Percentiles rank a stretch among this genome's conserved stretches.
These are phyloP conservation scores for Boletus edulis DNA, from an alignment of 768 basidiomycete species.

Conservation along the genomic window DNA sequence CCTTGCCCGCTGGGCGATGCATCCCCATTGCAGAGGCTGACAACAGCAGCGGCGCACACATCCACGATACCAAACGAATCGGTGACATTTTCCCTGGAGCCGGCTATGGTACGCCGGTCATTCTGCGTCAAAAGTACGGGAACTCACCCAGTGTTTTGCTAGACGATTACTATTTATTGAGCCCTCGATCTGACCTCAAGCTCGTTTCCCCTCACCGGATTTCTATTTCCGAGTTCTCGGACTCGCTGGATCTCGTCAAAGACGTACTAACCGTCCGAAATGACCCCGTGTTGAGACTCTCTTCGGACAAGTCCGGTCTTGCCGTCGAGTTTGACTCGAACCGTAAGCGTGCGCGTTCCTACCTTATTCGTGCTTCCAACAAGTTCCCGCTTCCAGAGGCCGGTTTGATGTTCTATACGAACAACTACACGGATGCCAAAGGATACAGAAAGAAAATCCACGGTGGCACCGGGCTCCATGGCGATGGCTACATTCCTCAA, in stretches of 20 bases:
- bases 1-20: slow-evolving; percentile 53
- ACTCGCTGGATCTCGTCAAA: slow-evolving; percentile 41
- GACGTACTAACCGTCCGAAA: slow-evolving; percentile 29
- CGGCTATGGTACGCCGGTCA: slow-evolving; percentile 52
- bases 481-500: slow-evolving; percentile 57
- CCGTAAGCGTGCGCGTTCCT: slow-evolving; percentile 43
- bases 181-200: slow-evolving; percentile 32
- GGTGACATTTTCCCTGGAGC: slow-evolving; percentile 53
- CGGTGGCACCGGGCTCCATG: slow-evolving; percentile 61
- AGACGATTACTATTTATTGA: slow-evolving; percentile 70
- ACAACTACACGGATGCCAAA: slow-evolving; percentile 46
- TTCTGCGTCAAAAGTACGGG: background rate
- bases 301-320: slow-evolving; percentile 56
- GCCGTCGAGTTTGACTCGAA: slow-evolving; percentile 64
- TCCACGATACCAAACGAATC: slow-evolving; percentile 49
- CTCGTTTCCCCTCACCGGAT: slow-evolving; percentile 48
- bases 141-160: background rate
- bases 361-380: background rate
- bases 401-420: slow-evolving; percentile 75
- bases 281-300: slow-evolving; percentile 51
- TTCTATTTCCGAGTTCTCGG: slow-evolving; percentile 39
- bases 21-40: slow-evolving; percentile 45
- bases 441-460: slow-evolving; percentile 70
- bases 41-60: slow-evolving; percentile 37
- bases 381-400: slow-evolving; percentile 43